These are phyloP conservation scores for Lachancea meyersii DNA, from an alignment of 805 yeast species.

Conservation along the genomic window DNA sequence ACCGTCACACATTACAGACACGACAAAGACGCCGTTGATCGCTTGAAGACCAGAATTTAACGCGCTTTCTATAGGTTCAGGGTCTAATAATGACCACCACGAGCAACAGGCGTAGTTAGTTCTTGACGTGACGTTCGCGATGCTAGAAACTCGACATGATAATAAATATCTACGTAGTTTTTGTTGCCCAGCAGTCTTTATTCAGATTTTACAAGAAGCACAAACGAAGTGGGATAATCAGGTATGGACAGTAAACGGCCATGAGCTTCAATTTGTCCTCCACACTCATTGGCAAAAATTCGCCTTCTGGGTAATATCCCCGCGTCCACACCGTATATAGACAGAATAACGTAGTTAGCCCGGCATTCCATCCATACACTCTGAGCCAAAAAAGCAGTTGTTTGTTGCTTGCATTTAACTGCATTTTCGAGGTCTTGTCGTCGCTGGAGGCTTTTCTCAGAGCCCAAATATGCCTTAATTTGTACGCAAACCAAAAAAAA, in stretches of 20 bases:
- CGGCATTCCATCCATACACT: constrained; percentile 77
- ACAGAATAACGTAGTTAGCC: constrained; percentile 72
- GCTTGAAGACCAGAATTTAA: too few relatives aligned
- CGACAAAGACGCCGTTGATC: too few relatives aligned
- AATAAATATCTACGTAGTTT: too few relatives aligned
- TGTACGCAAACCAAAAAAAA: constrained; percentile 41
- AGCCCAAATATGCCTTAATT: constrained; percentile 9
- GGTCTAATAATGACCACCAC: too few relatives aligned
- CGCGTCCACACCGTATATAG: constrained; percentile 40
- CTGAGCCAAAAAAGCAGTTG: constrained; percentile 34
- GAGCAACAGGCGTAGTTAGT: too few relatives aligned
- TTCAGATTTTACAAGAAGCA: constrained; percentile 13
- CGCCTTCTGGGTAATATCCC: constrained; percentile 23
- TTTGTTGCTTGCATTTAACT: constrained; percentile 8
- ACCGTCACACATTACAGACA: neutral
- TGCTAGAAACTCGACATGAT: too few relatives aligned
- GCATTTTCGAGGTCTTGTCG: constrained; percentile 9
- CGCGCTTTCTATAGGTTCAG: too few relatives aligned
- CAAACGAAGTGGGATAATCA: constrained; percentile 27
- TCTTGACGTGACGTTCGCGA: too few relatives aligned
- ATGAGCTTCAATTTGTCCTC: constrained; percentile 20
- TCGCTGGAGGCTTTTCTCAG: constrained; percentile 5
- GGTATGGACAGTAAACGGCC: constrained; percentile 28
- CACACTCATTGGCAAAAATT: constrained; percentile 12
- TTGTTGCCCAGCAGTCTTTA: too few relatives aligned